Evolutionary conservation across 768 basidiomycete genomes (phyloP).

Genomic region (Mycena floridula): DNA sequence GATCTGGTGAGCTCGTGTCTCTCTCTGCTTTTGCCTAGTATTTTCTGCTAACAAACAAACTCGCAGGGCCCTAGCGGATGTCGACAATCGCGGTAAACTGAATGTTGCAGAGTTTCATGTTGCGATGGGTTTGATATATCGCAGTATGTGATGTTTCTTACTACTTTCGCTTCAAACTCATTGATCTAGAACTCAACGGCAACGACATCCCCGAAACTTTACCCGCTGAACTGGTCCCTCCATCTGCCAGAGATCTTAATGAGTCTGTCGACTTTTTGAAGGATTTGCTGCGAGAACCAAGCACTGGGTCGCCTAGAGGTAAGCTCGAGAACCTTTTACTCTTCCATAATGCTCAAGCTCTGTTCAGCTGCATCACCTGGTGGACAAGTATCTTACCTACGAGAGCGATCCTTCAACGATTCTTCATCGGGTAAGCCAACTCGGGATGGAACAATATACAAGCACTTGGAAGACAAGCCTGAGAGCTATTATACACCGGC

Average conservation of each 20-base stretch:
- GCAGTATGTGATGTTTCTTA: conserved; percentile 53
- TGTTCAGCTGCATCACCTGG: conserved; percentile 45
- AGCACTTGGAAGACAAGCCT: conserved; percentile 61
- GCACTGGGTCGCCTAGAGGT: conserved; percentile 68
- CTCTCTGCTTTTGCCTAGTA: no score
- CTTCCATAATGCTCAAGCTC: no score
- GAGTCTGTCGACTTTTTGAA: conserved; percentile 86
- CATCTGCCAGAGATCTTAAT: conserved; percentile 85
- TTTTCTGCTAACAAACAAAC: conserved; percentile 3
- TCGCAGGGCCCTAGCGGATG: conserved; percentile 83
- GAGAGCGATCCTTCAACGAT: conserved; percentile 66
- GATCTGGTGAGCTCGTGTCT: conserved; percentile 60
- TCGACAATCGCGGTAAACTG: conserved; percentile 90
- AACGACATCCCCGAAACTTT: conserved; percentile 84
- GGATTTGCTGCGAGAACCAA: conserved; percentile 82
- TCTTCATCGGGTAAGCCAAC: conserved; percentile 47
- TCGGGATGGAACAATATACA: conserved; percentile 90
- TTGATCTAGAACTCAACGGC: conserved; percentile 75
- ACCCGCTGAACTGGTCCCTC: conserved; percentile 85
- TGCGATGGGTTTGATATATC: conserved; percentile 97
- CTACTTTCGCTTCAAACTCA: conserved; percentile 1
- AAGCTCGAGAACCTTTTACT: no score
- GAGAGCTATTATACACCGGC: conserved; percentile 75
- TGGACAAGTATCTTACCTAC: conserved; percentile 51
- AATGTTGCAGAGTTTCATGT: conserved; percentile 97